Evolutionary conservation across 176 grass and related monocot genomes (phyloP), one percentile per base, ranked within the genome.

Genomic region (Cocos nucifera): DNA sequence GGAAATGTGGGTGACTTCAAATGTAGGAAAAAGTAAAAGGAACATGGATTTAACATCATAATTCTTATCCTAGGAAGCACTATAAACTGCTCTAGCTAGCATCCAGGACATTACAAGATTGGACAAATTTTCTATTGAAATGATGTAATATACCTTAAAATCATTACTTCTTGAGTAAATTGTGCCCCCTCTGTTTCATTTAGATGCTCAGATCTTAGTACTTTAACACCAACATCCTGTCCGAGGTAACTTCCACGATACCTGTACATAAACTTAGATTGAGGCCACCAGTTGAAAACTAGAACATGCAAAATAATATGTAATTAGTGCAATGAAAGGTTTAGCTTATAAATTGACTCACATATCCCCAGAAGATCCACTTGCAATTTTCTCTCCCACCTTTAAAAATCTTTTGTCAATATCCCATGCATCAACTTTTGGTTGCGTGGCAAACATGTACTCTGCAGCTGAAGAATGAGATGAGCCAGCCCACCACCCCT

Each of bases 401-500:
- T 83, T 89, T 61, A 98, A 73, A 50, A 75, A 71, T 73, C 76
- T 86, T 77, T 85, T 89, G 28, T 98, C 88, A 21, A 92, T 86
- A 76, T 98, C 87, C 87, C 84, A 92, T 54, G 88, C 87, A 67
- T 78, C 87, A 49, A 54, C 81, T 88, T 92, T 88, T 76, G 78
- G 63, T 61, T 90, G 91, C 65, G 91, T 77, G 54, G 81, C 71
- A 19, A 88, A 56, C 79, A 82, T 64, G 82, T 76, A 88, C 73
- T 98, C 93, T 21, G 84, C 72, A 29, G 87, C 87, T 81, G 93
- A 98, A 44, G 93, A 92, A 69, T 98, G 93, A 78, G 93, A 98
- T 66, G 93, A 98, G 72, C 93, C 93, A 78, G 87, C 92, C 93
- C 87, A 98, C 51, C 84, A 92, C 72, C 84, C 93, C 93, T 98